Evolutionary conservation across 1,284 basidiomycete genomes (phyloP), one percentile per base, ranked within the genome.

Genomic region (Ustilago bromivora): DNA sequence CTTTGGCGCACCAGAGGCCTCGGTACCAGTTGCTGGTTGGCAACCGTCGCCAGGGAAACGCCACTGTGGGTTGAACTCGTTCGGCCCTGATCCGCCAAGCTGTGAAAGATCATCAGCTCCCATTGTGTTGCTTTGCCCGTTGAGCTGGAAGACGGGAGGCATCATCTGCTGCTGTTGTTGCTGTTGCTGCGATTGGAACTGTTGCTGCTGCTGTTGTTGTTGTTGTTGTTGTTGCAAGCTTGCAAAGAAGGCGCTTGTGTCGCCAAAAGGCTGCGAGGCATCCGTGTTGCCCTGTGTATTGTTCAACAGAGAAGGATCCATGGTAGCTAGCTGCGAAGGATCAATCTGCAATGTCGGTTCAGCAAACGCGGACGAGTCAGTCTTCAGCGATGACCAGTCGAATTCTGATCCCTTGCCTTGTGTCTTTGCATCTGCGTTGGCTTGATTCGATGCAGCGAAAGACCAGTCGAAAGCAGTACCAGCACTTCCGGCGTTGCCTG

Each of bases 281-380:
- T 64, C 61, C 9, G 57, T 11, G 12, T 54, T 38, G 28, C 60
- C 12, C 36, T 64, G 61, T 13, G 41, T 32, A 32, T 31, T 66
- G 55, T 59, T 64, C 57, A 75, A 54, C 1, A 78, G 61, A 38
- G 76, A 70, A 19, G 76, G 76, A 57, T 78, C 71, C 76, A 78
- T 68, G 31, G 76, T 78, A 7, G 54, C 54, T 2, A 66, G 28
- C 54, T 72, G 74, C n/a, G 57, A 55, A 10, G 59, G 31, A 28
- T 69, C 64, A 19, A 66, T 36, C 17, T 71, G 61, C 49, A 59
- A 9, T 4, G 51, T 35, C 5, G 61, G 5, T n/a, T 38, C 47
- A 4, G 15, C 19, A 28, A 73, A 68, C 0, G 55, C 23, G 3
- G 61, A 31, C 36, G 61, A 38, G 54, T 73, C 62, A 11, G 46